phyloP scores from a whole-genome alignment of 1,139 yeast genomes.

The Torulaspora pretoriensis region DNA sequence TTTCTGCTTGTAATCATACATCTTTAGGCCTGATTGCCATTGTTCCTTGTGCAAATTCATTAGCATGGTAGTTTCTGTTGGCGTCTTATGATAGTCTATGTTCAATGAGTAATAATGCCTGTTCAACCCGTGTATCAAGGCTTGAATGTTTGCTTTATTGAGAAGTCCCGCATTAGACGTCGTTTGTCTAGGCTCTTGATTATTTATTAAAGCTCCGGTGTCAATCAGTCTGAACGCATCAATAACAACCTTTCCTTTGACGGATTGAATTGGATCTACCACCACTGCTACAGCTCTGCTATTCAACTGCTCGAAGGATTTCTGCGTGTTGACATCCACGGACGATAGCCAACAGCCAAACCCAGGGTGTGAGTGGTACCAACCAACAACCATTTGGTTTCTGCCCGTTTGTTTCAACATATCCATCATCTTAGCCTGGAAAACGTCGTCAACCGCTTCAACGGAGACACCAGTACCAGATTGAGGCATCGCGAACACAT shows the following conservation, averaged over 20 bases:
- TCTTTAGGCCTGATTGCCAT: constrained; percentile 90
- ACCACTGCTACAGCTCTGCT: constrained; percentile 97
- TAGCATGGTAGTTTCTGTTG: constrained; percentile 90
- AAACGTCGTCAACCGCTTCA: constrained; percentile 98
- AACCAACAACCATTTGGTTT: constrained; percentile 97
- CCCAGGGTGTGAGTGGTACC: constrained; percentile 99
- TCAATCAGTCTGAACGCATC: constrained; percentile 96
- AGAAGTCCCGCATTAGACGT: constrained; percentile 94
- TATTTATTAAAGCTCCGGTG: constrained; percentile 85
- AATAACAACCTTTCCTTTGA: constrained; percentile 96
- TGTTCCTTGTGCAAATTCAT: constrained; percentile 90
- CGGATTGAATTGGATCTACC: constrained; percentile 96
- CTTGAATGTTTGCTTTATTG: constrained; percentile 97
- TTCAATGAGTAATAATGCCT: constrained; percentile 95
- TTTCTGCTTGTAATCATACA: constrained; percentile 72
- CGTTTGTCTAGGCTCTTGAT: constrained; percentile 97
- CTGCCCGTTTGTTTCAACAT: constrained; percentile 98
- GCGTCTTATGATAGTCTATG: constrained; percentile 90
- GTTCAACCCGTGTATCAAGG: constrained; percentile 93
- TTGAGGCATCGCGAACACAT: constrained; percentile 99
- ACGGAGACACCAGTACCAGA: constrained; percentile 98
- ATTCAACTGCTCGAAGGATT: constrained; percentile 92
- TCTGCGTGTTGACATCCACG: constrained; percentile 96
- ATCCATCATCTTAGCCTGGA: constrained; percentile 99
- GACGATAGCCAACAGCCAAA: constrained; percentile 99